A percentile compares a stretch with the other conserved stretches of the same genome.
Evolutionary conservation across 257 asterid genomes (phyloP).

Genomic region (Lavandula angustifolia): DNA sequence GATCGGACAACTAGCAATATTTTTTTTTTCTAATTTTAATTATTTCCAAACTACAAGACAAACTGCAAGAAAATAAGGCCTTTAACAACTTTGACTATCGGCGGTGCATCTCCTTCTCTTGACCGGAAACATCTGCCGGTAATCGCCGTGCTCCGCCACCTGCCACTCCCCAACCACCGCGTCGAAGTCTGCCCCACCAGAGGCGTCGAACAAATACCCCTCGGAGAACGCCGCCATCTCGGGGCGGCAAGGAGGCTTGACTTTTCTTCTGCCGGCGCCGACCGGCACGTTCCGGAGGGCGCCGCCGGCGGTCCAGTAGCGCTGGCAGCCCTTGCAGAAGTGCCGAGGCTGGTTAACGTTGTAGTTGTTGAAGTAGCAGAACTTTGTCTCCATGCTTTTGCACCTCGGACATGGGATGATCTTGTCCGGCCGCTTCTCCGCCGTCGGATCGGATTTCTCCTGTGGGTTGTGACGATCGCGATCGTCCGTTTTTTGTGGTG

Average conservation of each 20-base stretch:
- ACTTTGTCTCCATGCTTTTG: constrained; percentile 82
- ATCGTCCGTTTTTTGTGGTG: constrained; percentile 16
- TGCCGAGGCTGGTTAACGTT: constrained; percentile 89
- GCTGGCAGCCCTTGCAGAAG: constrained; percentile 80
- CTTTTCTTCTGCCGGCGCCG: constrained; percentile 85
- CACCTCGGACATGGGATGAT: constrained; percentile 82
- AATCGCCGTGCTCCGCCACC: constrained; percentile 48
- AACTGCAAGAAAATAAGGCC: constrained; percentile 30
- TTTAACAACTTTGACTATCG: constrained; percentile 54
- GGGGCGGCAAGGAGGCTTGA: constrained; percentile 52
- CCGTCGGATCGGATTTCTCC: constrained; percentile 18
- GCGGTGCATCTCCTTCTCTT: constrained; percentile 69
- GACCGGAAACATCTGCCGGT: constrained; percentile 49
- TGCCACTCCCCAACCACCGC: constrained; percentile 56
- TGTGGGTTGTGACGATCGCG: not conserved
- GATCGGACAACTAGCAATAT: constrained; percentile 32
- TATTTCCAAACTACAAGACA: constrained; percentile 36
- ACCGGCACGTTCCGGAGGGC: constrained; percentile 80
- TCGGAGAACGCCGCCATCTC: constrained; percentile 49
- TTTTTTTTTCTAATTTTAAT: not conserved
- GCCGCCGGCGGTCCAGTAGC: constrained; percentile 95
- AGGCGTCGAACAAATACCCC: constrained; percentile 40
- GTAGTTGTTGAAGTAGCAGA: constrained; percentile 83
- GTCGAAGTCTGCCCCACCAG: constrained; percentile 40
- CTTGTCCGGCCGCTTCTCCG: constrained; percentile 70